Conservation (phyloP, 1,284 basidiomycete genomes). For the Cerrena zonata region DNA sequence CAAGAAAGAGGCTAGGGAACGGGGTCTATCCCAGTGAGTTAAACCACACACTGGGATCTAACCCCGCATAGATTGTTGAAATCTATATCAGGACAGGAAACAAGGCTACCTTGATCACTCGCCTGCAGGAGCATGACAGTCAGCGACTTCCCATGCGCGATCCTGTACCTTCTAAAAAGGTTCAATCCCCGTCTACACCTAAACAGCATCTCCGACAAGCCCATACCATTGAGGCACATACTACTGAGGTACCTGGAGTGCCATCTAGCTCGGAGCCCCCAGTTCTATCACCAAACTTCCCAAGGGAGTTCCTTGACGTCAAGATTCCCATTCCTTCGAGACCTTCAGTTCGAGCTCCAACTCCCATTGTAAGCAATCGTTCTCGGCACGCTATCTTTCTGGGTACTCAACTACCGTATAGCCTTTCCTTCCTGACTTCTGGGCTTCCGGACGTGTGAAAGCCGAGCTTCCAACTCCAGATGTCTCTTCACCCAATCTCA, state of each 20-base stretch:
- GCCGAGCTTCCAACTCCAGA: conserved; percentile 23
- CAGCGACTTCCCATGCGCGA: conserved; percentile 15
- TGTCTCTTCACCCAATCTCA: conserved; percentile 38
- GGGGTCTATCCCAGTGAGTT: conserved; percentile 54
- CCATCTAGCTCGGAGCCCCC: conserved; percentile 20
- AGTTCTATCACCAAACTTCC: conserved; percentile 19
- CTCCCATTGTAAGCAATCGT: conserved; percentile 65
- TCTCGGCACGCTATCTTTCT: conserved; percentile 9
- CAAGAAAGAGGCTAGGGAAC: conserved; percentile 57
- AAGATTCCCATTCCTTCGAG: conserved; percentile 52
- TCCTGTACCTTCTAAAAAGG: conserved; percentile 1
- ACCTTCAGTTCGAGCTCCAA: conserved; percentile 36
- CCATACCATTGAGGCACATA: too few species aligned
- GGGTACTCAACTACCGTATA: conserved; percentile 24
- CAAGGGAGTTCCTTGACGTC: conserved; percentile 39
- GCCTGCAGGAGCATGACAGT: conserved; percentile 48
- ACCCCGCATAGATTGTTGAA: conserved; percentile 2
- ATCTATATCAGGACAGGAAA: conserved; percentile 45
- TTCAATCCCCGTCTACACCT: conserved; percentile 15
- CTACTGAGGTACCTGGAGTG: conserved; percentile 24
- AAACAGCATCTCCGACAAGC: conserved; percentile 26
- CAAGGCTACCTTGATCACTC: conserved; percentile 51
- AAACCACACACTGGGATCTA: conserved; percentile 11
- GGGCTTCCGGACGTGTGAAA: conserved; percentile 50
- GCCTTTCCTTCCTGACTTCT: conserved; percentile 72